A percentile compares a stretch with the other conserved stretches of the same genome.
phyloP scores from a whole-genome alignment of 2,329 filamentous ascomycete genomes.

The Paecilomyces niveus region DNA sequence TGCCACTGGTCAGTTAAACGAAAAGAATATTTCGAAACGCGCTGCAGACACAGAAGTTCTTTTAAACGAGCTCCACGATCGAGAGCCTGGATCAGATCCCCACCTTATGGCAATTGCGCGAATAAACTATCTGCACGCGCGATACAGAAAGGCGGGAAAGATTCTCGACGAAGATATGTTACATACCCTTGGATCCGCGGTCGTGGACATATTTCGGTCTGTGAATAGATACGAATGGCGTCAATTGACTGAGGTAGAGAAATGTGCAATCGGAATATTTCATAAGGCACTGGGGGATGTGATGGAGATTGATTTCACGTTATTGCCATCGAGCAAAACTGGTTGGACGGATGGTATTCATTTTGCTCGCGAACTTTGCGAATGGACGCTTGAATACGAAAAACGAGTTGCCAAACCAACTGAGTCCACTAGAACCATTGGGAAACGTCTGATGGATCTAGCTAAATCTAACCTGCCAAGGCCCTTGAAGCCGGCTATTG shows the following conservation, averaged over 20 bases:
- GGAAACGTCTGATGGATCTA: neutral
- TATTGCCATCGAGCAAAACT: slow-evolving; percentile 11
- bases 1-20: slow-evolving; percentile 37
- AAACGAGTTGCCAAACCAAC: slow-evolving; percentile 1
- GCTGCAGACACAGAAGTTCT: slow-evolving; percentile 41
- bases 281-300: slow-evolving; percentile 56
- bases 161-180: slow-evolving; percentile 53
- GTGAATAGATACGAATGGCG: slow-evolving; percentile 61
- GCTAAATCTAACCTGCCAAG: neutral
- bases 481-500: neutral
- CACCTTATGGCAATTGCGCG: slow-evolving; percentile 45
- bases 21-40: slow-evolving; percentile 38
- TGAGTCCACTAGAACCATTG: slow-evolving; percentile 1
- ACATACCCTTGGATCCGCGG: slow-evolving; percentile 53
- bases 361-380: slow-evolving; percentile 8
- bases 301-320: slow-evolving; percentile 49
- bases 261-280: slow-evolving; percentile 56
- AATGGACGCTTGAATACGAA: slow-evolving; percentile 6
- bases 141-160: slow-evolving; percentile 46
- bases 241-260: slow-evolving; percentile 53
- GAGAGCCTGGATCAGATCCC: slow-evolving; percentile 29
- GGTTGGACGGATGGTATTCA: slow-evolving; percentile 21
- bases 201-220: slow-evolving; percentile 55
- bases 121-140: slow-evolving; percentile 52
- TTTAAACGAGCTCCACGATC: slow-evolving; percentile 33